These are phyloP conservation scores for Hortiboletus campestris DNA, from an alignment of 768 basidiomycete species.

Conservation along the genomic window DNA sequence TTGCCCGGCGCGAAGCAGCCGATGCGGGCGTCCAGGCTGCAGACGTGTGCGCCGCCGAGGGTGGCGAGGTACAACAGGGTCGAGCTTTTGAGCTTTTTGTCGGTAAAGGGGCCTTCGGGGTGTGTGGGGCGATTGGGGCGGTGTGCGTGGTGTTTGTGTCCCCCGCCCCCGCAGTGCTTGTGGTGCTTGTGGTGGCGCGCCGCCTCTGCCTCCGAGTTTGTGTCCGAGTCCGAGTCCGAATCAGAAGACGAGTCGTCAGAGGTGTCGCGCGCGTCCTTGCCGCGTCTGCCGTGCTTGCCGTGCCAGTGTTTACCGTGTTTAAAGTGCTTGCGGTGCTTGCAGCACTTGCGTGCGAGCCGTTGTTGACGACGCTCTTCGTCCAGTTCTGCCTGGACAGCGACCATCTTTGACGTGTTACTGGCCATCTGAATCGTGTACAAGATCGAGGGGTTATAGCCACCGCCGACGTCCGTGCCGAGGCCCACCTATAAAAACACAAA, in stretches of 20 bases:
- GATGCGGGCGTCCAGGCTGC: slow-evolving; percentile 57
- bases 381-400: slow-evolving; percentile 44
- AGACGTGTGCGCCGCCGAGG: slow-evolving; percentile 82
- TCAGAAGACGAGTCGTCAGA: not conserved
- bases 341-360: not conserved
- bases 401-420: slow-evolving; percentile 75
- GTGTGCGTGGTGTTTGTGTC: not conserved
- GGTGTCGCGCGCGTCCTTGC: not conserved
- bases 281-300: not conserved
- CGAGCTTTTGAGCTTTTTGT: slow-evolving; percentile 62
- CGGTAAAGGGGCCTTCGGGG: slow-evolving; percentile 37
- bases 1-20: slow-evolving; percentile 79
- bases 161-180: too few species aligned
- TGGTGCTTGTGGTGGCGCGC: not conserved
- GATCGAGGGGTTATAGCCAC: slow-evolving; percentile 80
- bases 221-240: not conserved
- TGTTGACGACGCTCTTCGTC: slow-evolving; percentile 9
- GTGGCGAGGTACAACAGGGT: slow-evolving; percentile 88
- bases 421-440: slow-evolving; percentile 72
- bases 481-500: slow-evolving; percentile 62
- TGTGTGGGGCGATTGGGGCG: not conserved
- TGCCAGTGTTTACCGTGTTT: not conserved
- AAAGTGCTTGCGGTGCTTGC: not conserved
- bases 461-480: slow-evolving; percentile 86
- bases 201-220: not conserved